These are phyloP conservation scores for Erysimum pusillum DNA, from an alignment of 441 rosid genomes.

Conservation along the genomic window DNA sequence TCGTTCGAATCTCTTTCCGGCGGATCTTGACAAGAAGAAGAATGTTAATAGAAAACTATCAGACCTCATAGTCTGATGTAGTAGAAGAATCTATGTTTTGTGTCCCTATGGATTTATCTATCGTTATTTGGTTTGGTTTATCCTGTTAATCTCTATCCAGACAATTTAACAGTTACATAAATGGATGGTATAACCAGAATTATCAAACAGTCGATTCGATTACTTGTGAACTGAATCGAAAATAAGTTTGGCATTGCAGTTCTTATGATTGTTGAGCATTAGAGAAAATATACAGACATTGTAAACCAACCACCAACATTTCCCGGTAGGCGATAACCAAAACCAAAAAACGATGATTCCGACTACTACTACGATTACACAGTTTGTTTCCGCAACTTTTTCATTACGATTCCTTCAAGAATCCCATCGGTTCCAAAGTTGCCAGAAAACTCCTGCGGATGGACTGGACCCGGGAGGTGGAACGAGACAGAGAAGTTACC, in stretches of 20 bases:
- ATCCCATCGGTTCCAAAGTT: conserved; percentile 69
- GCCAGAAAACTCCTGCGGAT: conserved; percentile 60
- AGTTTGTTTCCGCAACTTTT: conserved; percentile 35
- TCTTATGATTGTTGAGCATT: neutral
- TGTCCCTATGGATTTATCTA: conserved; percentile 23
- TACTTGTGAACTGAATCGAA: neutral
- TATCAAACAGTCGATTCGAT: no score
- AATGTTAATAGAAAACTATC: conserved; percentile 8
- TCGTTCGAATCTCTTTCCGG: neutral
- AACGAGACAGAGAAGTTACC: conserved; percentile 73
- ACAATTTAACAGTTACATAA: neutral
- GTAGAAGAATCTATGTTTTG: neutral
- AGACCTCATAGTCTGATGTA: neutral
- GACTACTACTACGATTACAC: conserved; percentile 3
- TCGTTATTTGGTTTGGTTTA: conserved; percentile 2
- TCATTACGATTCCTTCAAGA: conserved; percentile 74
- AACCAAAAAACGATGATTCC: neutral
- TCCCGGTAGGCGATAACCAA: neutral
- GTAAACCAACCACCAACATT: neutral
- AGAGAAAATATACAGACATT: neutral
- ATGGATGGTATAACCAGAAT: neutral
- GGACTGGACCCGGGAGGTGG: conserved; percentile 76
- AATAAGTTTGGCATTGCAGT: neutral
- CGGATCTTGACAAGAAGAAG: conserved; percentile 23
- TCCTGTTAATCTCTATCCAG: neutral